Conservation (phyloP, 495 filamentous ascomycete species). For the Penicillium psychrofluorescens region DNA sequence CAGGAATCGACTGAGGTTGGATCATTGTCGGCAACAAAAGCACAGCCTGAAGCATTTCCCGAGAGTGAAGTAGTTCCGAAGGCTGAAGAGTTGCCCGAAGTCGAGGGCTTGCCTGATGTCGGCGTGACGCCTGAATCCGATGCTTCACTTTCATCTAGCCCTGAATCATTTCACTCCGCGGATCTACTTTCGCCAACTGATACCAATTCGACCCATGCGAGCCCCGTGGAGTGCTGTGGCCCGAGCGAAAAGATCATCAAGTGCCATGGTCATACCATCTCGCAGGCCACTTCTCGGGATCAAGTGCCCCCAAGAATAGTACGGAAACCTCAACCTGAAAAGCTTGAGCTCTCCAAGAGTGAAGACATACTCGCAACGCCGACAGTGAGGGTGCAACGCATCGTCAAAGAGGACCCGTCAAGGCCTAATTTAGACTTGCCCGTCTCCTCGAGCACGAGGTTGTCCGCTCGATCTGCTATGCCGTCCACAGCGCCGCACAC, state of each 20-base stretch:
- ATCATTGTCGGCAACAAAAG: not conserved
- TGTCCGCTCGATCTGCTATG: not conserved
- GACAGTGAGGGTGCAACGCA: not conserved
- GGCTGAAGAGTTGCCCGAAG: not conserved
- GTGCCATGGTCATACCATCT: no score
- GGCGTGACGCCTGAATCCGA: conserved; percentile 18
- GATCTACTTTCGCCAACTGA: conserved; percentile 15
- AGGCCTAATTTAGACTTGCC: conserved; percentile 2
- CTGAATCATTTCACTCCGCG: conserved; percentile 57
- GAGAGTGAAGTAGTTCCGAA: no score
- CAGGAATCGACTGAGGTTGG: not conserved
- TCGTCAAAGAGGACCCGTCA: not conserved
- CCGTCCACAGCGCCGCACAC: conserved; percentile 21
- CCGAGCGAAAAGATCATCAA: not conserved
- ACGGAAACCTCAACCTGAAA: not conserved
- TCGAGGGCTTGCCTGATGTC: conserved; percentile 10
- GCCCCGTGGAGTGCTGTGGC: conserved; percentile 24
- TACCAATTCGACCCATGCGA: conserved; percentile 15
- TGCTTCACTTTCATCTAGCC: conserved; percentile 45
- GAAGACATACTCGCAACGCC: not conserved
- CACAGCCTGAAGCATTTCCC: not conserved
- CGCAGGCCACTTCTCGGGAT: no score
- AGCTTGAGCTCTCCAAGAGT: not conserved
- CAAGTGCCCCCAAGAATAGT: no score
- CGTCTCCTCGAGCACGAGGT: not conserved